phyloP scores from a whole-genome alignment of 1,139 yeast species.

The Kurtzmaniella quercitrusa region DNA sequence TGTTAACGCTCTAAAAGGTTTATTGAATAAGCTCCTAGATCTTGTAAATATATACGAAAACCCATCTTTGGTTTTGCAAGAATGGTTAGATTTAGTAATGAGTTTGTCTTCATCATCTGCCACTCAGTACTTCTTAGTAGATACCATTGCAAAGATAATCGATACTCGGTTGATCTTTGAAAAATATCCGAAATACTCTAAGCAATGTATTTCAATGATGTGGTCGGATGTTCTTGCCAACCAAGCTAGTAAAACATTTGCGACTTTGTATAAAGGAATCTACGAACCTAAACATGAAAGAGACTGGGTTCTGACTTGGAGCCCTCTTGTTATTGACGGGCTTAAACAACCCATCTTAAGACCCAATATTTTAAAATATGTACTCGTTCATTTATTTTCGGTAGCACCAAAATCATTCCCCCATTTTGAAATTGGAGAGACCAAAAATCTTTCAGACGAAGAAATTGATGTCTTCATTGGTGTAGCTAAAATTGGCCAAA shows the following conservation, averaged over 20 bases:
- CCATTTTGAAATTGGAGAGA: slow-evolving; percentile 33
- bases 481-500: slow-evolving; percentile 62
- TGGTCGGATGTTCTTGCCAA: slow-evolving; percentile 61
- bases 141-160: slow-evolving; percentile 46
- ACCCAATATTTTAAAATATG: slow-evolving; percentile 51
- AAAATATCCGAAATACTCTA: slow-evolving; percentile 40
- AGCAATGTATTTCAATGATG: slow-evolving; percentile 45
- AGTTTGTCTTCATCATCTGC: slow-evolving; percentile 47
- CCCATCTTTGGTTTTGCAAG: slow-evolving; percentile 19
- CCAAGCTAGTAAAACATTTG: slow-evolving; percentile 60
- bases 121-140: slow-evolving; percentile 57
- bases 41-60: slow-evolving; percentile 21
- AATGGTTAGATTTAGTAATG: slow-evolving; percentile 45
- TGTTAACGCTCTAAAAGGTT: slow-evolving; percentile 60
- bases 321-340: slow-evolving; percentile 29
- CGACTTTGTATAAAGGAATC: slow-evolving; percentile 35
- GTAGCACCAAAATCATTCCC: slow-evolving; percentile 30
- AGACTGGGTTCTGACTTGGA: slow-evolving; percentile 57
- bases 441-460: slow-evolving; percentile 15
- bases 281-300: slow-evolving; percentile 14
- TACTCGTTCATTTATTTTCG: slow-evolving; percentile 61
- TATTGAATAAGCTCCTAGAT: slow-evolving; percentile 49
- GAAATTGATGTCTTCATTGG: slow-evolving; percentile 46
- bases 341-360: slow-evolving; percentile 28
- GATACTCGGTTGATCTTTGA: slow-evolving; percentile 35